Conservation (phyloP, 2,329 filamentous ascomycete genomes). For the Penicillium sp. region DNA sequence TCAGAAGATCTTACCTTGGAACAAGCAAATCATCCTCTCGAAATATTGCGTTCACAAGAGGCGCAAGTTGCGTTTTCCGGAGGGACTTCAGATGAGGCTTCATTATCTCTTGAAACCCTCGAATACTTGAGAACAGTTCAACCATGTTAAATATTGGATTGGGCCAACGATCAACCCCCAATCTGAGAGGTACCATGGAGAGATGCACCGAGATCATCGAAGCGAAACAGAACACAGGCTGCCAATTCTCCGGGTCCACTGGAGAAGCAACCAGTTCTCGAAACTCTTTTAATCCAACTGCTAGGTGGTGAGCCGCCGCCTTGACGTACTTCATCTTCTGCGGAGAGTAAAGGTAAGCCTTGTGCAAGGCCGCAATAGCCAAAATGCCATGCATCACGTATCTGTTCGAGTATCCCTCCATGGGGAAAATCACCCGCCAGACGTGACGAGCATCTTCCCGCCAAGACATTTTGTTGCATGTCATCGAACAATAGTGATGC, state of each 20-base stretch:
- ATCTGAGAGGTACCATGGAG: constrained; percentile 13
- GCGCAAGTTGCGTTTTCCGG: constrained; percentile 16
- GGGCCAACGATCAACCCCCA: constrained; percentile 18
- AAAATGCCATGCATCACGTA: constrained; percentile 39
- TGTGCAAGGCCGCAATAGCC: constrained; percentile 36
- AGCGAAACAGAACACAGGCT: constrained; percentile 26
- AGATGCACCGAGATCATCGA: constrained; percentile 22
- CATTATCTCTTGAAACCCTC: constrained; percentile 25
- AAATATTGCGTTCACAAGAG: constrained; percentile 20
- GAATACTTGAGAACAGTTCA: constrained; percentile 22
- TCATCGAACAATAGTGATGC: constrained; percentile 45
- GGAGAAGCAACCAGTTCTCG: constrained; percentile 23
- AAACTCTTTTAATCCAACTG: constrained; percentile 21
- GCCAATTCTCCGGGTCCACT: constrained; percentile 23
- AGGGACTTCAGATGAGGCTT: constrained; percentile 20
- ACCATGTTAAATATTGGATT: constrained; percentile 21
- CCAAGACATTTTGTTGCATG: constrained; percentile 26
- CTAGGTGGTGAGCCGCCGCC: constrained; percentile 21
- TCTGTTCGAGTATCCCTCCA: constrained; percentile 34
- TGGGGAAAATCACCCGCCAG: constrained; percentile 35
- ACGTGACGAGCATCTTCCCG: constrained; percentile 31
- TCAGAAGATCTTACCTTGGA: constrained; percentile 13
- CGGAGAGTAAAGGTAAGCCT: constrained; percentile 15
- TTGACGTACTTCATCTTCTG: constrained; percentile 21
- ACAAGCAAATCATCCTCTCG: constrained; percentile 17